A percentile compares a stretch with the other conserved stretches of the same genome.
These are phyloP conservation scores for Cryptococcus sp. DNA, from an alignment of 1,284 basidiomycete species.

Conservation along the genomic window DNA sequence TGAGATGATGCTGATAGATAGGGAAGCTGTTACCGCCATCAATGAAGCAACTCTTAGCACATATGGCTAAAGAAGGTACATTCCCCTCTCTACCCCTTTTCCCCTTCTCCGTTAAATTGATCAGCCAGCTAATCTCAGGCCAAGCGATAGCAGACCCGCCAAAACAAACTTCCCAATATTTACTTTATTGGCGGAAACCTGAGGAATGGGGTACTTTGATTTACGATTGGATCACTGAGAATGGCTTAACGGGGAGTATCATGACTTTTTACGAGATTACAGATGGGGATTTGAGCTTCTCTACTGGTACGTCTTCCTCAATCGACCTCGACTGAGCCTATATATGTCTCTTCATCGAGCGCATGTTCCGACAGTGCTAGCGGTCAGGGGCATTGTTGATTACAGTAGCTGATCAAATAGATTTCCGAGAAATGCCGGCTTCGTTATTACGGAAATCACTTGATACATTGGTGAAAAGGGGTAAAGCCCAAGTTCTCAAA, in stretches of 20 bases:
- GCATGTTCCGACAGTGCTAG: neutral
- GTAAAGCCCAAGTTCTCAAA: constrained; percentile 53
- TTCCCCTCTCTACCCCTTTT: neutral
- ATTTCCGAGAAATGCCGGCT: constrained; percentile 50
- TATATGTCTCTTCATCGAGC: no score
- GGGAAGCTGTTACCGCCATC: constrained; percentile 30
- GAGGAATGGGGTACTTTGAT: constrained; percentile 54
- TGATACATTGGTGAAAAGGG: constrained; percentile 50
- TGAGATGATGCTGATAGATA: constrained; percentile 6
- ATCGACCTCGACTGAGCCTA: no score
- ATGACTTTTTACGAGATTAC: constrained; percentile 56
- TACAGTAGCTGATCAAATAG: constrained; percentile 25
- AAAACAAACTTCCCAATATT: constrained; percentile 39
- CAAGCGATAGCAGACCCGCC: constrained; percentile 43
- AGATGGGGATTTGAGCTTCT: constrained; percentile 50
- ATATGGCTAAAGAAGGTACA: constrained; percentile 43
- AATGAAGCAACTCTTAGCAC: constrained; percentile 28
- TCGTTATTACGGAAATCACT: constrained; percentile 49
- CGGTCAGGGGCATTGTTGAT: no score
- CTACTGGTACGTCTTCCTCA: constrained; percentile 30
- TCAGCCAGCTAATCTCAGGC: constrained; percentile 15
- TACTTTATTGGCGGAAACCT: constrained; percentile 54
- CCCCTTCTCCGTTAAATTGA: constrained; percentile 2
- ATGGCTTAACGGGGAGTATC: constrained; percentile 52
- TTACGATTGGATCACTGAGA: constrained; percentile 54